Evolutionary conservation across 345 rosid species (phyloP).

Genomic region (Linum trigynum): DNA sequence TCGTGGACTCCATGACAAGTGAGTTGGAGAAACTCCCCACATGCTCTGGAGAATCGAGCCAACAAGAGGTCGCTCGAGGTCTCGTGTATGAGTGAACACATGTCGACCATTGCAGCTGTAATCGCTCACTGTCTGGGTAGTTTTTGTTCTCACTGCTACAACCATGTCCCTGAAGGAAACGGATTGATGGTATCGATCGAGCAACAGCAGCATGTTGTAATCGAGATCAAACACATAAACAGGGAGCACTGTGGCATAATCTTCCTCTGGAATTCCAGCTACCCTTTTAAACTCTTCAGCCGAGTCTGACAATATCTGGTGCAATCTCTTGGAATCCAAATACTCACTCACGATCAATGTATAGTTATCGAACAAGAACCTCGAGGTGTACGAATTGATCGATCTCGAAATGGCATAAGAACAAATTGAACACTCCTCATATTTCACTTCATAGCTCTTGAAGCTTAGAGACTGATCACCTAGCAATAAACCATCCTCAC

Average conservation of each 20-base stretch:
- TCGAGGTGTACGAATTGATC: slow-evolving; percentile 73
- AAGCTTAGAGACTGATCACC: slow-evolving; percentile 68
- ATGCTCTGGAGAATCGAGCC: slow-evolving; percentile 94
- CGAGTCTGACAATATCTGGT: slow-evolving; percentile 67
- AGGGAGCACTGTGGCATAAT: slow-evolving; percentile 64
- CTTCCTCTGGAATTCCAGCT: slow-evolving; percentile 69
- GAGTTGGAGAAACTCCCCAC: slow-evolving; percentile 99
- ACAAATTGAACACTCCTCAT: slow-evolving; percentile 67
- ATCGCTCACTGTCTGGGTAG: slow-evolving; percentile 81
- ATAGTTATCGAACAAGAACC: slow-evolving; percentile 93
- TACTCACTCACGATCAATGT: slow-evolving; percentile 95
- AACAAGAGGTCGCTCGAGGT: slow-evolving; percentile 72
- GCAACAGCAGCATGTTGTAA: slow-evolving; percentile 44
- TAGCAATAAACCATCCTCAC: slow-evolving; percentile 57
- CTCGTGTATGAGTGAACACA: slow-evolving; percentile 72
- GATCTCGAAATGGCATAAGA: slow-evolving; percentile 75
- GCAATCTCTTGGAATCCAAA: slow-evolving; percentile 88
- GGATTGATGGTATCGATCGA: slow-evolving; percentile 85
- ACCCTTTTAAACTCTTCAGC: slow-evolving; percentile 70
- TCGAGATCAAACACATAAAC: slow-evolving; percentile 96
- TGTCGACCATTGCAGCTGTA: slow-evolving; percentile 89
- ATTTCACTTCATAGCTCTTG: slow-evolving; percentile 47
- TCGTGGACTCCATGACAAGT: slow-evolving; percentile 73
- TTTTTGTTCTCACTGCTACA: slow-evolving; percentile 83
- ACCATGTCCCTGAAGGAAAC: slow-evolving; percentile 91